Evolutionary conservation across 2,329 filamentous ascomycete genomes (phyloP), one percentile per base, ranked within the genome.

Genomic region (Sclerotinia nivalis): DNA sequence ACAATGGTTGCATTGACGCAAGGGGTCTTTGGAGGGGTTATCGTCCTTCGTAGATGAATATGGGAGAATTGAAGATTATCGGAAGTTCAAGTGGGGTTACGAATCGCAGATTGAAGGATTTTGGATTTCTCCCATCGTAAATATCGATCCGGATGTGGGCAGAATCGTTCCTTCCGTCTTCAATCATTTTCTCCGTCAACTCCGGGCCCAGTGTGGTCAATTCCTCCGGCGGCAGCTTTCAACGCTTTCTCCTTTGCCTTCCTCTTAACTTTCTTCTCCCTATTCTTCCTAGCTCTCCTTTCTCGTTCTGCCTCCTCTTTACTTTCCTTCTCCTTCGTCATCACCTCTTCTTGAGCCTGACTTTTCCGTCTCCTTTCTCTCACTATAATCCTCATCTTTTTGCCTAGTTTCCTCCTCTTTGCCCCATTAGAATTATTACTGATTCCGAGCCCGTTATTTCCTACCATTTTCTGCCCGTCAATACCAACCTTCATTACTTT

Each of bases 261-360:
- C 75, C 83, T 82, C 78, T 87, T 86, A 71, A 88, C 74, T 80
- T 89, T 89, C 81, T 86, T 88, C 74, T 84, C 78, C 70, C 86
- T 79, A 74, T 90, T 90, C 72, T 88, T 76, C 73, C 86, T 82
- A 80, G 88, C 88, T 81, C 88, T 88, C 82, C 89, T 89, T 69
- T 88, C 86, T 74, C 81, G 83, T 43, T 88, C 73, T 62, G 85
- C 83, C 73, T 87, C 84, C 75, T 88, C 86, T 78, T 87, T 89
- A 25, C 81, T 81, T 72, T 81, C 72, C 62, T 79, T 74, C 68
- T 81, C 79, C 73, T 80, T 82, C 72, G 78, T 79, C 18, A 76
- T 79, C 6, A 76, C 79, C 70, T 82, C 80, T 60, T 75, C 74
- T 28, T 69, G 71, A 25, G 68, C 76, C 43, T 81, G 80, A 70